Base-by-base conservation (phyloP, 108 stramenopile genomes). In the Nitzschia putrida region DNA sequence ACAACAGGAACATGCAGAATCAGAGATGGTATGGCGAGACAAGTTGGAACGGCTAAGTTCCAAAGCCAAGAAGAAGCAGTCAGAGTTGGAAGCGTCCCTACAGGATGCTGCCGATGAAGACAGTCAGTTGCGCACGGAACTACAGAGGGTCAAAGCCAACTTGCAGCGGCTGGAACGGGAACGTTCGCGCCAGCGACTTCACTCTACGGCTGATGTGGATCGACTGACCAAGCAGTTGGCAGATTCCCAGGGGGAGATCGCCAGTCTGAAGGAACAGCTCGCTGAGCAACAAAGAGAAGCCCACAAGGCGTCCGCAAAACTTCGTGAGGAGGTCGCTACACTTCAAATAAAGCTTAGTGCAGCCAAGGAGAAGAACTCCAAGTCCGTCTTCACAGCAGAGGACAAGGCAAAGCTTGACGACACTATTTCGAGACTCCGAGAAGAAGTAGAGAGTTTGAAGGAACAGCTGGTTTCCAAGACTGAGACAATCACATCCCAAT, bases 131-230 rank as follows among this genome's bases (percentile, higher is more conserved):
- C 57, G 74, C n/a, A 18, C 74, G 3, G 71, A 72, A 52, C 71
- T 72, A 5, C 13, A 8, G 26, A 63, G 64, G 61, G 22, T 24
- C 53, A 72, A 64, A 61, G 49, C 71, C 20, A 66, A 57, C 24
- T n/a, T 68, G 21, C 66, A 68, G 21, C 18, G 51, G 39, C 29
- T 68, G 58, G 66, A 61, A 43, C 39, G 65, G 10, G 73, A 74
- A 49, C 39, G 59, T 11, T 53, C 66, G 4, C 40, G 74, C 14
- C 39, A 53, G 39, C 16, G 66, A 8, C 20, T 61, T 7, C 0
- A 61, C 57, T 41, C 29, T 26, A 22, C 66, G 12, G 66, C 52
- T 8, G 58, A 68, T 39, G 52, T 61, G 8, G 73, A 66, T 4
- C 54, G 73, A 14, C 16, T 66, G 14, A 67, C 57, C 4, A 60